Evolutionary conservation across 495 filamentous ascomycete species (phyloP).

Genomic region (Usnea hakonensis): DNA sequence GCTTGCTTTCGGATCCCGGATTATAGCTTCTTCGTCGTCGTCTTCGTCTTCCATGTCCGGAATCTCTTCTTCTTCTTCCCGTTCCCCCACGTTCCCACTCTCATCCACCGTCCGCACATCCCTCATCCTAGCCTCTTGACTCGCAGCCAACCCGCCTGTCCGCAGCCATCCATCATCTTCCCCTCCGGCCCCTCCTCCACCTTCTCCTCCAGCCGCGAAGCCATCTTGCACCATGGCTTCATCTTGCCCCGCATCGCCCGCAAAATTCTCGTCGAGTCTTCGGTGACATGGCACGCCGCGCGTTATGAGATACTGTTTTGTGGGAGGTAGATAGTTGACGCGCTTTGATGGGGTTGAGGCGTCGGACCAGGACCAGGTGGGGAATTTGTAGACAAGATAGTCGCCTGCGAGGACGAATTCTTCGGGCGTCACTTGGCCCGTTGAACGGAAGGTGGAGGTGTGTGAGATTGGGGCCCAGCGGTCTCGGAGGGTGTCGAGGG

Average conservation of each 20-base stretch:
- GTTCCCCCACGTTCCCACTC: slow-evolving; percentile 60
- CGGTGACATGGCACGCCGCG: slow-evolving; percentile 88
- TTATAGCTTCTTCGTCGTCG: slow-evolving; percentile 96
- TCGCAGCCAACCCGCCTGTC: slow-evolving; percentile 55
- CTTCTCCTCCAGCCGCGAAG: slow-evolving; percentile 45
- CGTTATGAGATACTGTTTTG: slow-evolving; percentile 94
- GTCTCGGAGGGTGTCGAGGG: slow-evolving; percentile 78
- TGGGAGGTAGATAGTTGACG: slow-evolving; percentile 71
- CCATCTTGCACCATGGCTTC: slow-evolving; percentile 77
- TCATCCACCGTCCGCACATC: slow-evolving; percentile 87
- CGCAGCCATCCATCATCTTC: slow-evolving; percentile 89
- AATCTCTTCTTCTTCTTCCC: slow-evolving; percentile 79
- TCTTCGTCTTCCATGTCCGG: slow-evolving; percentile 98
- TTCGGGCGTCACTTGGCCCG: slow-evolving; percentile 93
- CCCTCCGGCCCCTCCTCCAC: slow-evolving; percentile 42
- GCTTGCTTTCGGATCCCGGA: slow-evolving; percentile 59
- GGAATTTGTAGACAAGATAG: slow-evolving; percentile 98
- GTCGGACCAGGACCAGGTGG: slow-evolving; percentile 95
- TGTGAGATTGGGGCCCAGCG: slow-evolving; percentile 79
- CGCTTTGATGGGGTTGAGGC: slow-evolving; percentile 71
- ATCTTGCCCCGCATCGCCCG: slow-evolving; percentile 74
- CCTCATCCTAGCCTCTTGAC: slow-evolving; percentile 60
- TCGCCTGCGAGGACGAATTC: slow-evolving; percentile 95
- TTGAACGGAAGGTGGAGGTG: slow-evolving; percentile 86
- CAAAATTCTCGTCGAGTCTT: slow-evolving; percentile 86